Base-by-base conservation (phyloP, 2,329 filamentous ascomycete species). In the Dothideomycetes sp. region DNA sequence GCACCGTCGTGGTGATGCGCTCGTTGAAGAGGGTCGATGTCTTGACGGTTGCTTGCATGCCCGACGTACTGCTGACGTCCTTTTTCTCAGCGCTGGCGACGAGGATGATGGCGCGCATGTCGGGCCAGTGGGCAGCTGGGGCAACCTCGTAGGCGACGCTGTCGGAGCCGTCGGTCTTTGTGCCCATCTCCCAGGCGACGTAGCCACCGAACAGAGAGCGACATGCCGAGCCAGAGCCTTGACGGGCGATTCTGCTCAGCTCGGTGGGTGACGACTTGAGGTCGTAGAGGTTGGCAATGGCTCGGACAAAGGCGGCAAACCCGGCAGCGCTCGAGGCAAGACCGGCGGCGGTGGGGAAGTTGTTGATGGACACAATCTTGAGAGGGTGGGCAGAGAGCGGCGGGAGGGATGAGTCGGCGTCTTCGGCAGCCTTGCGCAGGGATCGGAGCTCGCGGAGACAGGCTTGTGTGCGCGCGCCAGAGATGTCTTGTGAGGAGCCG, bases 311-410 rank as follows among this genome's bases (percentile, higher is more conserved):
- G 10, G 77, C 75, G 27, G 76, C 77, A 50, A 80, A 77, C 17
- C 76, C 77, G n/a, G 76, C 75, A n/a, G 75, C 76, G 16, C 68
- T 70, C 49, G 69, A 72, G 31, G 75, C 75, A 19, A 98, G 78
- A 5, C 91, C 91, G 4, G 91, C 91, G 18, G 91, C 91, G 2
- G 91, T 98, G 47, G 91, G 91, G 73, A 98, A 98, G 73, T 98
- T 98, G 74, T 98, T 98, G 68, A 91, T 84, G 42, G 84, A 91
- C 41, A 95, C 87, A 49, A 98, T 81, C 52, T 81, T 83, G 45
- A 98, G 77, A 24, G 84, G 78, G 54, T 83, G 70, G 37, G 70
- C 59, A 9, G 86, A 84, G 42, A 98, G 77, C 61, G 84, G 85
- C 32, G 89, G 86, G n/a, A 94, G 73, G 16, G 77, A 78, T 0